Conservation (phyloP, 192 early-diverging fungal species). For the Coemansia sp. region DNA sequence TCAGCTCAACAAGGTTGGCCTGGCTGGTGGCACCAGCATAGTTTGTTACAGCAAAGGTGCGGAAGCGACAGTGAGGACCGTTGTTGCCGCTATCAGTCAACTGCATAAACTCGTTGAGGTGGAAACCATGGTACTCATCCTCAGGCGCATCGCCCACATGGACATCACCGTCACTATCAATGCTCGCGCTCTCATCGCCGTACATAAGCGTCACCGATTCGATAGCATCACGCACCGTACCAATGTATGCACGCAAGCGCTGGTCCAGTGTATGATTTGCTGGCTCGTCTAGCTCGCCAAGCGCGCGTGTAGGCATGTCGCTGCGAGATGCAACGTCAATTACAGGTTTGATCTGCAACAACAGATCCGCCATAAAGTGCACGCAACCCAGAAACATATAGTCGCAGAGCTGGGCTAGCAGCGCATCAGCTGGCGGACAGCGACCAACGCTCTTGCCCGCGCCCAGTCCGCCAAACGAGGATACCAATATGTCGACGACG, state of each 20-base stretch:
- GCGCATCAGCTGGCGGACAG: slow-evolving; percentile 33
- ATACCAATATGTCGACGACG: slow-evolving; percentile 34
- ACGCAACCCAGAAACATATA: slow-evolving; percentile 45
- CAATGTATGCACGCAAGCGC: slow-evolving; percentile 37
- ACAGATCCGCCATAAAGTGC: slow-evolving; percentile 47
- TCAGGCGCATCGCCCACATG: neutral
- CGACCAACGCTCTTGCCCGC: slow-evolving; percentile 32
- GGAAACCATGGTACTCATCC: slow-evolving; percentile 39
- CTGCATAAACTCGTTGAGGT: slow-evolving; percentile 49
- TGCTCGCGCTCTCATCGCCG: slow-evolving; percentile 27
- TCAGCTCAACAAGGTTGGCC: slow-evolving; percentile 33
- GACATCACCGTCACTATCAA: neutral
- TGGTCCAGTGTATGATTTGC: slow-evolving; percentile 30
- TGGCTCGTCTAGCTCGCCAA: slow-evolving; percentile 20
- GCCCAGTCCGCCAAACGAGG: slow-evolving; percentile 21
- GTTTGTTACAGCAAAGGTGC: slow-evolving; percentile 28
- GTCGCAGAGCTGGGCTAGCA: slow-evolving; percentile 36
- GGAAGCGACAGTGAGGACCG: slow-evolving; percentile 21
- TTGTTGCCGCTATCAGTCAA: slow-evolving; percentile 17
- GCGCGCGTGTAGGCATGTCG: slow-evolving; percentile 26
- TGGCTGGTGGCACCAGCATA: slow-evolving; percentile 23
- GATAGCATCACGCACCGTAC: slow-evolving; percentile 29
- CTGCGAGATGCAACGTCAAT: slow-evolving; percentile 24
- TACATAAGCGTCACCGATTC: slow-evolving; percentile 48
- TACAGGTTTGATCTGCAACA: slow-evolving; percentile 38